phyloP scores from a whole-genome alignment of 2,329 filamentous ascomycete species.

The Ophiostoma montium region DNA sequence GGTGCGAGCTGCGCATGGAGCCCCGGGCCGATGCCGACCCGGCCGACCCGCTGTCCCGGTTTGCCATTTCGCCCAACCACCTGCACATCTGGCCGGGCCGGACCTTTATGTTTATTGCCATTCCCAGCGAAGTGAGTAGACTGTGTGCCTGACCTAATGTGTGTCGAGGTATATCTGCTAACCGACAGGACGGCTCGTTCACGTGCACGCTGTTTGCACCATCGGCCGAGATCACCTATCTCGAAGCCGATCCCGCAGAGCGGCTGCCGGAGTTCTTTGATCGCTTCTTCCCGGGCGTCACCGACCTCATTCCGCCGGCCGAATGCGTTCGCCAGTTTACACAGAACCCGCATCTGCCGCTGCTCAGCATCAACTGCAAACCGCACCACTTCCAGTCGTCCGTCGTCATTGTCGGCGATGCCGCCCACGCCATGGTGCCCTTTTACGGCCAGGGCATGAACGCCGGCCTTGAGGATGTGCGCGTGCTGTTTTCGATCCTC shows the following conservation, averaged over 20 bases:
- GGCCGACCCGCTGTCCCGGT: slow-evolving; percentile 29
- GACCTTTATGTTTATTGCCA: slow-evolving; percentile 97
- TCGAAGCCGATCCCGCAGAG: slow-evolving; percentile 44
- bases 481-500: slow-evolving; percentile 68
- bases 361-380: slow-evolving; percentile 85
- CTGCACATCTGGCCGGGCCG: slow-evolving; percentile 94
- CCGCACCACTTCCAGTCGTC: slow-evolving; percentile 71
- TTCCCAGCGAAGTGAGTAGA: slow-evolving; percentile 42
- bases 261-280: slow-evolving; percentile 60
- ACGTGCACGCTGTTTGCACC: slow-evolving; percentile 91
- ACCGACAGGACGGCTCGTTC: slow-evolving; percentile 63
- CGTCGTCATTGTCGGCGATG: slow-evolving; percentile 80
- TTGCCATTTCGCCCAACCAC: slow-evolving; percentile 79
- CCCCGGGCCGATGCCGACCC: slow-evolving; percentile 26
- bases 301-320: slow-evolving; percentile 49
- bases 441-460: slow-evolving; percentile 99
- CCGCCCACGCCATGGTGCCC: slow-evolving; percentile 93
- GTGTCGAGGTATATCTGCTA: too few relatives aligned
- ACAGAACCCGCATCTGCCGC: slow-evolving; percentile 73
- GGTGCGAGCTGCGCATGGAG: slow-evolving; percentile 87
- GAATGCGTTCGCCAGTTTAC: slow-evolving; percentile 63
- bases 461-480: slow-evolving; percentile 85
- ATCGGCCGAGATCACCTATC: slow-evolving; percentile 47
- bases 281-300: slow-evolving; percentile 74
- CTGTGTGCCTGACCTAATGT: too few relatives aligned